Conservation (phyloP, 1,284 basidiomycete genomes). For the Boletus semigastroideus region DNA sequence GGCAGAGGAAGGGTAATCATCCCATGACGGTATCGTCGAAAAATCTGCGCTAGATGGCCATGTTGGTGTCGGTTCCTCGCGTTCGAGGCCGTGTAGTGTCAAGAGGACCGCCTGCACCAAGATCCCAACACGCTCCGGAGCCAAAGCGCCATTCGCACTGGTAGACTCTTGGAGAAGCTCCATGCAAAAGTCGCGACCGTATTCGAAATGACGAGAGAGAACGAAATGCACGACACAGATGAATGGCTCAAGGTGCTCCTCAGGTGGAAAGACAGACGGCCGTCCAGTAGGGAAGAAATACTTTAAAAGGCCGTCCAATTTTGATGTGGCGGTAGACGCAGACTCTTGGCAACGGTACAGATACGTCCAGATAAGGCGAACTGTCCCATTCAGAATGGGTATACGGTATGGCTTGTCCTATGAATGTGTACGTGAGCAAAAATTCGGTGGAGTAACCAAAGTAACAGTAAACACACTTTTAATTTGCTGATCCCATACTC, state of each 20-base stretch:
- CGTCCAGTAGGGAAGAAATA: slow-evolving; percentile 80
- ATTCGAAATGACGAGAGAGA: slow-evolving; percentile 84
- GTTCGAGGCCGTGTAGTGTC: slow-evolving; percentile 72
- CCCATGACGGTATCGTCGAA: slow-evolving; percentile 51
- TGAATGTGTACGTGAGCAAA: neutral
- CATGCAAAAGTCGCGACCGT: slow-evolving; percentile 79
- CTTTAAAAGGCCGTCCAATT: slow-evolving; percentile 77
- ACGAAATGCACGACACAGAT: slow-evolving; percentile 82
- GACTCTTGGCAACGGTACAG: slow-evolving; percentile 90
- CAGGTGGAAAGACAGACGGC: slow-evolving; percentile 62
- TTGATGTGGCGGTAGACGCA: slow-evolving; percentile 72
- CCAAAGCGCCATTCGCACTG: slow-evolving; percentile 46
- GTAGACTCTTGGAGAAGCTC: slow-evolving; percentile 74
- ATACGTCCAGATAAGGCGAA: slow-evolving; percentile 92
- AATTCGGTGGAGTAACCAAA: neutral
- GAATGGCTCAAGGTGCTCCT: slow-evolving; percentile 78
- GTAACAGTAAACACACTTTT: slow-evolving; percentile 53
- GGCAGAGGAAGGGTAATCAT: slow-evolving; percentile 74
- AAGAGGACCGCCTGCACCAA: slow-evolving; percentile 78
- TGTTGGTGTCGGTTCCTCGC: slow-evolving; percentile 62
- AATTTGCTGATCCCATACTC: slow-evolving; percentile 73
- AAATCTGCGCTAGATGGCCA: slow-evolving; percentile 84
- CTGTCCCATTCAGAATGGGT: slow-evolving; percentile 78
- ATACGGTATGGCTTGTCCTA: slow-evolving; percentile 80
- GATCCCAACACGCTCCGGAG: slow-evolving; percentile 74